phyloP scores from a whole-genome alignment of 2,329 filamentous ascomycete genomes.

The Dactylella cylindrospora region DNA sequence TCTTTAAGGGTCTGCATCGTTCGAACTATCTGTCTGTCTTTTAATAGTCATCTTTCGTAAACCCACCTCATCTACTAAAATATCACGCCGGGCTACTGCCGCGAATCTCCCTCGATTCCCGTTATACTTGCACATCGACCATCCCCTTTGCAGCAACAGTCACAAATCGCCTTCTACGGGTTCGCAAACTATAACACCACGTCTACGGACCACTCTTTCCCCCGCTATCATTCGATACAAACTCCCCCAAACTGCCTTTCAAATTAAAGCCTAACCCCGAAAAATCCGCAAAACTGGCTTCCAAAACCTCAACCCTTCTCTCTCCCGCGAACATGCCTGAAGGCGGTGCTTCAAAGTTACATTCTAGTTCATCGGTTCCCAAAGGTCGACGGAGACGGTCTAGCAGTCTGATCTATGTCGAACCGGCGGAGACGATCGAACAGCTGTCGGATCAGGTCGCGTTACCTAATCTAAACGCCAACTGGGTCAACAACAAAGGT shows the following conservation, averaged over 20 bases:
- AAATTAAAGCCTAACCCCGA: neutral
- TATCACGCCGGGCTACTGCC: neutral
- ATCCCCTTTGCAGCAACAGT: slow-evolving; percentile 1
- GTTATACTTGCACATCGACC: neutral
- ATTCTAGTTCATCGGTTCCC: slow-evolving; percentile 52
- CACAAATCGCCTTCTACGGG: neutral
- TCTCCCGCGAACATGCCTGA: slow-evolving; percentile 42
- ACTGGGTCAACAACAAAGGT: slow-evolving; percentile 99
- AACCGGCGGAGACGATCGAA: slow-evolving; percentile 93
- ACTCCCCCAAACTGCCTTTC: slow-evolving; percentile 25
- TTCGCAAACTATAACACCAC: slow-evolving; percentile 2
- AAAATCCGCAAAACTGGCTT: slow-evolving; percentile 43
- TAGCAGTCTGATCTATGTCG: slow-evolving; percentile 97
- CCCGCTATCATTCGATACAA: slow-evolving; percentile 7
- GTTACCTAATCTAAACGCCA: slow-evolving; percentile 91
- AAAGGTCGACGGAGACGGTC: slow-evolving; percentile 83
- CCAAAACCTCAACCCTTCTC: slow-evolving; percentile 46
- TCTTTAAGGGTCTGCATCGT: neutral
- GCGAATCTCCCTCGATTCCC: neutral
- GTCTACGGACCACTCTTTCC: neutral
- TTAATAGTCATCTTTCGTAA: slow-evolving; percentile 12
- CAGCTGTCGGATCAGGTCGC: slow-evolving; percentile 96
- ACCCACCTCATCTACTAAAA: neutral
- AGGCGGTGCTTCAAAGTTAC: slow-evolving; percentile 42
- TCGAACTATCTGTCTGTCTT: slow-evolving; percentile 30